phyloP scores from a whole-genome alignment of 768 basidiomycete genomes.

The Hygrophorus pudorinus region DNA sequence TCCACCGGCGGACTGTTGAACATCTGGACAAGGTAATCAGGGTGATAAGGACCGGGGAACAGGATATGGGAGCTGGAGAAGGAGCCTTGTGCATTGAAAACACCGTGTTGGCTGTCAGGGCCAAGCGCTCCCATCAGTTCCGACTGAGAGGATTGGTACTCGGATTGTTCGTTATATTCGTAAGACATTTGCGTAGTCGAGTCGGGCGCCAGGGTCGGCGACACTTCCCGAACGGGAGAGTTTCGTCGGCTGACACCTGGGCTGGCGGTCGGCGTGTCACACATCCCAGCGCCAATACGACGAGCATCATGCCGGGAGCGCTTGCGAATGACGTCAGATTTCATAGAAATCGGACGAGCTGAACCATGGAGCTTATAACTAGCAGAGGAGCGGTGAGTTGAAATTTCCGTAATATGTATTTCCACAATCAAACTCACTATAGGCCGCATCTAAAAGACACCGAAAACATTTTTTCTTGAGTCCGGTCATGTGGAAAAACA shows the following conservation, averaged over 20 bases:
- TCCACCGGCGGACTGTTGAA: too few relatives aligned
- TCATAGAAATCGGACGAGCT: constrained; percentile 83
- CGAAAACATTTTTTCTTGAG: constrained; percentile 2
- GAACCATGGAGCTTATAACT: too few relatives aligned
- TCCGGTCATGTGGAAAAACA: constrained; percentile 5
- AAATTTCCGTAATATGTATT: too few relatives aligned
- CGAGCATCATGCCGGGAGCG: constrained; percentile 72
- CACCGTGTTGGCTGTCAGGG: too few relatives aligned
- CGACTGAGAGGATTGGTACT: constrained; percentile 33
- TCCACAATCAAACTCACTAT: too few relatives aligned
- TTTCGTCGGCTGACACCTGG: constrained; percentile 67
- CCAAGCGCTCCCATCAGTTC: constrained; percentile 43
- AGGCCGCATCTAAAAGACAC: constrained; percentile 52
- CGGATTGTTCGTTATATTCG: too few relatives aligned
- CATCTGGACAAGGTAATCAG: too few relatives aligned
- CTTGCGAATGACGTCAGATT: too few relatives aligned
- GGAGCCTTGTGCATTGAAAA: too few relatives aligned
- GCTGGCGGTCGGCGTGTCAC: constrained; percentile 68
- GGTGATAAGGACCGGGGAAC: too few relatives aligned
- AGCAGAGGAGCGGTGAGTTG: neutral
- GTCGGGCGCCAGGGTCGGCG: constrained; percentile 63
- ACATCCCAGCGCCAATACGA: constrained; percentile 37
- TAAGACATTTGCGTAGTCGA: constrained; percentile 51
- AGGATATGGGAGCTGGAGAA: too few relatives aligned
- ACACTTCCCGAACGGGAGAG: constrained; percentile 52